A percentile compares a stretch with the other conserved stretches of the same genome.
Evolutionary conservation across 805 yeast species (phyloP).

Genomic region (Diddensiella transvaalensis): DNA sequence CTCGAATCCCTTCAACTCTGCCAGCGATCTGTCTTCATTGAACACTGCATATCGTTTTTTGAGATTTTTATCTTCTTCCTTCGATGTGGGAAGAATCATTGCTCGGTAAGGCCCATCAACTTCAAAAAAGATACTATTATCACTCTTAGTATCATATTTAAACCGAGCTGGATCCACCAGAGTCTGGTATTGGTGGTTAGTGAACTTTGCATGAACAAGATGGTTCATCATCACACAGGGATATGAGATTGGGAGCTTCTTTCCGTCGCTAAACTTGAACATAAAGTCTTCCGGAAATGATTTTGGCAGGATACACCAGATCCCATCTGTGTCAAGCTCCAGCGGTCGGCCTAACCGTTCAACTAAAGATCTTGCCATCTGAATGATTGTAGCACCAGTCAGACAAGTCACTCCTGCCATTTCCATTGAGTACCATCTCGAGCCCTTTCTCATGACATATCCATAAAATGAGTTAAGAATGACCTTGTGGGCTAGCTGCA

Average conservation of each 20-base stretch:
- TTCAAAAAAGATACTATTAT: conserved; percentile 93
- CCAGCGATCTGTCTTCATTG: conserved; percentile 88
- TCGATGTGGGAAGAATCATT: conserved; percentile 94
- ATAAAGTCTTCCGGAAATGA: conserved; percentile 88
- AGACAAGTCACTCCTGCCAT: conserved; percentile 99
- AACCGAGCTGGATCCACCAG: conserved; percentile 64
- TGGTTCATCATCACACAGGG: conserved; percentile 97
- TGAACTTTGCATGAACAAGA: conserved; percentile 83
- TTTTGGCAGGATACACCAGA: conserved; percentile 95
- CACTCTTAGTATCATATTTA: conserved; percentile 74
- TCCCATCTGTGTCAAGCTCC: conserved; percentile 98
- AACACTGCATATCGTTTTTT: conserved; percentile 97
- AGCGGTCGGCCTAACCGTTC: conserved; percentile 93
- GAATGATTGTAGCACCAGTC: conserved; percentile 97
- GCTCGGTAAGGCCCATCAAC: conserved; percentile 99
- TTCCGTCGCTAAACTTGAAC: conserved; percentile 72
- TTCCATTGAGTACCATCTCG: conserved; percentile 99
- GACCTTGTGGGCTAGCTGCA: conserved; percentile 95
- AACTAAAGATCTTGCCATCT: conserved; percentile 89
- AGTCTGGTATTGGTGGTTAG: conserved; percentile 92
- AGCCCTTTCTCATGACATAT: conserved; percentile 98
- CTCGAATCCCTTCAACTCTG: conserved; percentile 96
- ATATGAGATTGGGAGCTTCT: conserved; percentile 71
- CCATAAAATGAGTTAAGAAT: conserved; percentile 96
- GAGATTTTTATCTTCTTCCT: conserved; percentile 95